These are phyloP conservation scores for Mollisiaceae sp. DNA, from an alignment of 2,329 filamentous ascomycete genomes.

Conservation along the genomic window DNA sequence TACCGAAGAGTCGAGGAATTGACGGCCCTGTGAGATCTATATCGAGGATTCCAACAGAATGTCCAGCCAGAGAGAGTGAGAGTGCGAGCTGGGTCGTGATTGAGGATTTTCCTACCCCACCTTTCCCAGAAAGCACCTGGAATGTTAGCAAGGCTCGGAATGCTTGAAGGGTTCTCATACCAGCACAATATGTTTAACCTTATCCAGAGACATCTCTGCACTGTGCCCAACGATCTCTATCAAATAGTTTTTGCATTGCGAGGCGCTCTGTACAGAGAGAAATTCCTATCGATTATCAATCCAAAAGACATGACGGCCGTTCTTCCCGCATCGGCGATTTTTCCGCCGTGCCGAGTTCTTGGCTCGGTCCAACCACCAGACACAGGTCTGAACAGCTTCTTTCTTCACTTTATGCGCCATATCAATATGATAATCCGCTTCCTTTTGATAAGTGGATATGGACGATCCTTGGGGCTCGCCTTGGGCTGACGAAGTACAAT, in stretches of 20 bases:
- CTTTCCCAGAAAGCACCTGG: conserved; percentile 89
- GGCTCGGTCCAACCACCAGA: conserved; percentile 18
- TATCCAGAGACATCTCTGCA: conserved; percentile 65
- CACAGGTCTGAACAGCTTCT: background rate
- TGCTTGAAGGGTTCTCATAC: conserved; percentile 50
- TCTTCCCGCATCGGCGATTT: conserved; percentile 9
- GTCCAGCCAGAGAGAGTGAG: conserved; percentile 81
- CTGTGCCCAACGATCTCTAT: conserved; percentile 16
- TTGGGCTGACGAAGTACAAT: conserved; percentile 44
- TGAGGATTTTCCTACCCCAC: conserved; percentile 96
- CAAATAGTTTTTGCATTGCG: conserved; percentile 27
- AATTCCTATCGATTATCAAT: conserved; percentile 42
- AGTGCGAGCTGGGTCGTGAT: conserved; percentile 96
- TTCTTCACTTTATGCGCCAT: conserved; percentile 13
- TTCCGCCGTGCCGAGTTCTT: conserved; percentile 2
- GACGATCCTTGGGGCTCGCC: conserved; percentile 48
- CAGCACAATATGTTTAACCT: conserved; percentile 78
- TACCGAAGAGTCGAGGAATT: conserved; percentile 91
- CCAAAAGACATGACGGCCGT: conserved; percentile 25
- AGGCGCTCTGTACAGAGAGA: conserved; percentile 15
- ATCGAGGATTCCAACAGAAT: conserved; percentile 93
- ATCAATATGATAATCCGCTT: conserved; percentile 41
- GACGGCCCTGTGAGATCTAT: conserved; percentile 96
- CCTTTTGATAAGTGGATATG: conserved; percentile 39
- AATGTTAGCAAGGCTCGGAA: conserved; percentile 21